Percentiles rank a stretch among this genome's conserved stretches.
Evolutionary conservation across 2,329 filamentous ascomycete species (phyloP).

Genomic region (Myriosclerotinia scirpicola): DNA sequence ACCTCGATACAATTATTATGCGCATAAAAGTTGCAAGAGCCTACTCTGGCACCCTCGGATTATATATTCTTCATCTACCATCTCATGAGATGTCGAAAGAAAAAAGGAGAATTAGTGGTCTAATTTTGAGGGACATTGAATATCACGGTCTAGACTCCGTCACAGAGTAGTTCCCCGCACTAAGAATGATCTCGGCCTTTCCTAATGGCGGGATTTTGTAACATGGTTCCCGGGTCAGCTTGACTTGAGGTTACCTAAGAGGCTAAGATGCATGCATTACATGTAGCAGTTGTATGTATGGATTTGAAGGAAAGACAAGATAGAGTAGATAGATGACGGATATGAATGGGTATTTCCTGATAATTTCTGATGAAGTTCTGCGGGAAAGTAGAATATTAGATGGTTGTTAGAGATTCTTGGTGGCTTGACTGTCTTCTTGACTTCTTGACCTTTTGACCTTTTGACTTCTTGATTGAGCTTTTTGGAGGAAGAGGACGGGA

Average conservation of each 20-base stretch:
- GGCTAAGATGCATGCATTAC: slow-evolving; percentile 8
- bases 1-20: too few species aligned
- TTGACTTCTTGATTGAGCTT: too few species aligned
- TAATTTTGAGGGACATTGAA: not conserved
- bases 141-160: not conserved
- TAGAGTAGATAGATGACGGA: too few species aligned
- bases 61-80: not conserved
- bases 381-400: too few species aligned
- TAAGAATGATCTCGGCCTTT: not conserved
- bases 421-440: too few species aligned
- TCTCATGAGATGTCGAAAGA: not conserved
- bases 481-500: too few species aligned
- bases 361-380: too few species aligned
- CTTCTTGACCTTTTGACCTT: too few species aligned
- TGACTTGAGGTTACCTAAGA: not conserved
- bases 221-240: slow-evolving; percentile 15
- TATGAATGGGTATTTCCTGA: too few species aligned
- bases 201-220: slow-evolving; percentile 8
- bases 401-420: too few species aligned
- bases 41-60: too few species aligned
- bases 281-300: not conserved
- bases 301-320: not conserved
- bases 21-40: not conserved
- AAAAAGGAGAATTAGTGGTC: too few species aligned
- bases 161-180: not conserved